Evolutionary conservation across 495 filamentous ascomycete genomes (phyloP), one percentile per base, ranked within the genome.

Genomic region (Aspergillus avenaceus): DNA sequence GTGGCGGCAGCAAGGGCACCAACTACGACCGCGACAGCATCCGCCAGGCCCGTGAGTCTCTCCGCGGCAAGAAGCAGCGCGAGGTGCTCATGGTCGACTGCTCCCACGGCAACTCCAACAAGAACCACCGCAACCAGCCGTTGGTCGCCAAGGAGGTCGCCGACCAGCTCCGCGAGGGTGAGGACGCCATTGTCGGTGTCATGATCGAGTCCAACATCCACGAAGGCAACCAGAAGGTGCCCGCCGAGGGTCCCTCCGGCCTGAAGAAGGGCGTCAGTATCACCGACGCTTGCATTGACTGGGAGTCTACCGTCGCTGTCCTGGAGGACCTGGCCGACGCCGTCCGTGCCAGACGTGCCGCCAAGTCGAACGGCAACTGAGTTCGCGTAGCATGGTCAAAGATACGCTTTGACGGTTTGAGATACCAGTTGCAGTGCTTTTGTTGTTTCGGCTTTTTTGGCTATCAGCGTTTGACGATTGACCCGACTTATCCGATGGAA

Each of bases 141-240:
- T 78, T 91, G 59, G 93, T 98, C 16, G 91, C 90, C 31, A 80
- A 86, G 70, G 78, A 76, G 53, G 77, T 98, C 41, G 84, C 84
- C 23, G 84, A 91, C 34, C 93, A 98, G 74, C 69, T 98, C 32
- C 85, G 87, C 34, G 84, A 84, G 59, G 93, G 93, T 34, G 87
- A 98, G 72, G 84, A 80, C 42, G 88, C 79, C 48, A 96, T 98
- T 61, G 79, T 97, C 54, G 93, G 92, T 55, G 86, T 97, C 54
- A 98, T 98, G 93, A 95, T 98, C 59, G 93, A 98, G 74, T 95
- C 88, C 59, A 93, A 97, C 71, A 90, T 98, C 79, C 81, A 90
- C 64, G 93, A 96, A 73, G 93, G 93, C 61, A 79, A 86, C 76
- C 93, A 98, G 70, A 96, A 96, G 71, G 88, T 96, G 8, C 90